A percentile compares a stretch with the other conserved stretches of the same genome.
phyloP scores from a whole-genome alignment of 768 basidiomycete genomes.

The Tylopilus felleus region DNA sequence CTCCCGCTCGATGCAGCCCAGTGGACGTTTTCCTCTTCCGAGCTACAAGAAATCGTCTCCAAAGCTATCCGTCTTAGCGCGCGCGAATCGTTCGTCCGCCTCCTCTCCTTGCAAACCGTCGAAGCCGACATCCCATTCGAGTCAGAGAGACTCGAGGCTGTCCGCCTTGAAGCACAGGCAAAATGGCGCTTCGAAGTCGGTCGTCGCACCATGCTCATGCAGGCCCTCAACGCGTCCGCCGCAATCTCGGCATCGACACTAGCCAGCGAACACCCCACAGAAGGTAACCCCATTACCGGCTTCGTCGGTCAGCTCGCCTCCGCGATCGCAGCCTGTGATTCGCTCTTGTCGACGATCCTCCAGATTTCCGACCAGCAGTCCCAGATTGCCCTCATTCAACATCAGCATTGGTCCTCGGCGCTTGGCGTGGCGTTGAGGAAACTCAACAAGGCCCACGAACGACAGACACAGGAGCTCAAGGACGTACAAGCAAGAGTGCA shows the following conservation, averaged over 20 bases:
- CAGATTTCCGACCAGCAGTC: conserved; percentile 58
- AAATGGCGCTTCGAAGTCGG: conserved; percentile 67
- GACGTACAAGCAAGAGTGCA: conserved; percentile 45
- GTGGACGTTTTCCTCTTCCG: conserved; percentile 50
- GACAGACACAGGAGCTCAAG: conserved; percentile 56
- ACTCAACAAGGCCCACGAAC: conserved; percentile 71
- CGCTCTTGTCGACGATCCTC: conserved; percentile 54
- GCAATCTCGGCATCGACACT: not conserved
- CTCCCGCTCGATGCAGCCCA: conserved; percentile 68
- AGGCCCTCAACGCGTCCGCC: conserved; percentile 47
- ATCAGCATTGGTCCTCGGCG: conserved; percentile 72
- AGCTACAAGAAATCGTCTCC: conserved; percentile 69
- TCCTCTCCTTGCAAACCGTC: conserved; percentile 60
- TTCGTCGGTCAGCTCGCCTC: conserved; percentile 60
- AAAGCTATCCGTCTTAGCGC: conserved; percentile 68
- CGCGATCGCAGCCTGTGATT: conserved; percentile 55
- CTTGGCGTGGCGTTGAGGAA: conserved; percentile 76
- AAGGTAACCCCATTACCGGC: conserved; percentile 35
- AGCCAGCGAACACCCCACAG: not conserved
- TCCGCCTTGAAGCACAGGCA: conserved; percentile 55
- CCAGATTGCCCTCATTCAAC: conserved; percentile 58
- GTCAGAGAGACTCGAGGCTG: conserved; percentile 49
- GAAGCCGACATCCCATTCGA: conserved; percentile 60
- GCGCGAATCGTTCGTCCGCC: conserved; percentile 65
- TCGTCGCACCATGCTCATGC: conserved; percentile 65